Percentiles rank a stretch among this genome's conserved stretches.
phyloP scores from a whole-genome alignment of 1,139 yeast genomes.

The Groenewaldozyma sp. region DNA sequence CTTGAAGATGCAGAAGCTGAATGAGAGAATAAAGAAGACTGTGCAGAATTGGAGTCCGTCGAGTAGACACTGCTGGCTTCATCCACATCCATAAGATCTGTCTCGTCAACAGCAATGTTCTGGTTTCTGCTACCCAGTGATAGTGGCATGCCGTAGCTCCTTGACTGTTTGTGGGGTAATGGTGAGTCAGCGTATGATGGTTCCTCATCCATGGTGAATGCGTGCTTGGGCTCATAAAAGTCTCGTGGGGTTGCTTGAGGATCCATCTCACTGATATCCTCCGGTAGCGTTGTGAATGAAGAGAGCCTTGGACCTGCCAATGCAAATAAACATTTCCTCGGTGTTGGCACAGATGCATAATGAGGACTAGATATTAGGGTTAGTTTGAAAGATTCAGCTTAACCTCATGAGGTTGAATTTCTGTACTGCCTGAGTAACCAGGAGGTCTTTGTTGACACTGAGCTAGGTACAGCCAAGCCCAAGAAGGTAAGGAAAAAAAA shows the following conservation, averaged over 20 bases:
- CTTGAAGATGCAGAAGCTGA: not conserved
- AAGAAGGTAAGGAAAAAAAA: not conserved
- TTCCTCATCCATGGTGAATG: not conserved
- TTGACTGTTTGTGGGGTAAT: not conserved
- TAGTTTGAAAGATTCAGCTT: not conserved
- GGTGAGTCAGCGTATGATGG: not conserved
- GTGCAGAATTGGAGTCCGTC: conserved; percentile 3
- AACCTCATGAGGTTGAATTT: not conserved
- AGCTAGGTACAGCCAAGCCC: too few species aligned
- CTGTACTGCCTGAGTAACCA: too few species aligned
- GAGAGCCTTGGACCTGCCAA: conserved; percentile 12
- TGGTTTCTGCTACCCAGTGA: too few species aligned
- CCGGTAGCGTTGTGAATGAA: conserved; percentile 9
- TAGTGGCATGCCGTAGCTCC: too few species aligned
- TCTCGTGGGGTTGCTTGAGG: too few species aligned
- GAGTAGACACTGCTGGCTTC: conserved; percentile 2
- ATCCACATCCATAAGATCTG: not conserved
- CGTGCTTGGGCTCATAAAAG: too few species aligned
- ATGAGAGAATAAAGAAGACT: not conserved
- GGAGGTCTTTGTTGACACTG: too few species aligned
- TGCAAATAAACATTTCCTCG: conserved; percentile 27
- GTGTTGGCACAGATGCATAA: conserved; percentile 26
- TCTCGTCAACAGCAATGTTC: not conserved
- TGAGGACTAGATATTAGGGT: conserved; percentile 7
- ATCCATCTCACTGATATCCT: not conserved